These are phyloP conservation scores for Phytophthora macrochlamydospora DNA, from an alignment of 352 stramenopile species.

Conservation along the genomic window DNA sequence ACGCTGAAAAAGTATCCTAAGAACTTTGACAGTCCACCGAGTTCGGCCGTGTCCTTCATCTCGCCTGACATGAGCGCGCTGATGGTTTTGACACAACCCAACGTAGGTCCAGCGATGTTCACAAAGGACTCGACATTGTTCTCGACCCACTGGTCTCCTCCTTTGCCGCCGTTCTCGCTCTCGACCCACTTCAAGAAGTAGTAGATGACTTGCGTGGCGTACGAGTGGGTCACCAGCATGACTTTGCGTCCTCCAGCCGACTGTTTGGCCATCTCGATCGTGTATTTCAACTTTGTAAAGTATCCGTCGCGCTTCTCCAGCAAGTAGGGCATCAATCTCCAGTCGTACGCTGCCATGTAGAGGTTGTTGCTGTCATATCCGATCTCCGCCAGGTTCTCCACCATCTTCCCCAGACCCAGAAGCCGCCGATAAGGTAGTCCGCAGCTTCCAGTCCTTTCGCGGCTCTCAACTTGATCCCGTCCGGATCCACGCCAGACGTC, in stretches of 20 bases:
- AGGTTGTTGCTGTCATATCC: constrained; percentile 94
- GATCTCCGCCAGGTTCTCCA: constrained; percentile 91
- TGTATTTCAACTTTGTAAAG: constrained; percentile 94
- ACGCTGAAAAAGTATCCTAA: constrained; percentile 82
- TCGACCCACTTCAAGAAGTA: constrained; percentile 97
- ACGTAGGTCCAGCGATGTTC: constrained; percentile 94
- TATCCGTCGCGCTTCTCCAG: constrained; percentile 85
- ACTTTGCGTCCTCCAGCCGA: constrained; percentile 83
- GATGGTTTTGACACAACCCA: constrained; percentile 93
- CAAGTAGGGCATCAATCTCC: constrained; percentile 72
- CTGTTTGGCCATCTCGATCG: constrained; percentile 90
- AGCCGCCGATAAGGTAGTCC: constrained; percentile 94
- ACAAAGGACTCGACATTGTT: constrained; percentile 91
- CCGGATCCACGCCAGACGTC: constrained; percentile 88
- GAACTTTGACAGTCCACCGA: constrained; percentile 87
- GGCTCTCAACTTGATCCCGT: constrained; percentile 75
- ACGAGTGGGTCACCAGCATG: constrained; percentile 93
- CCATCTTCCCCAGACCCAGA: constrained; percentile 95
- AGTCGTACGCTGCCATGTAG: constrained; percentile 90
- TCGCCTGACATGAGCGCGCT: constrained; percentile 94
- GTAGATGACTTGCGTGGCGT: constrained; percentile 91
- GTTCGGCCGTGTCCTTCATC: constrained; percentile 94
- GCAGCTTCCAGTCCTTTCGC: constrained; percentile 91
- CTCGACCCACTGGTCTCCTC: constrained; percentile 92
- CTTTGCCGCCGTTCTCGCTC: constrained; percentile 78